phyloP scores from a whole-genome alignment of 306 rosid species.

The Cicer arietinum region DNA sequence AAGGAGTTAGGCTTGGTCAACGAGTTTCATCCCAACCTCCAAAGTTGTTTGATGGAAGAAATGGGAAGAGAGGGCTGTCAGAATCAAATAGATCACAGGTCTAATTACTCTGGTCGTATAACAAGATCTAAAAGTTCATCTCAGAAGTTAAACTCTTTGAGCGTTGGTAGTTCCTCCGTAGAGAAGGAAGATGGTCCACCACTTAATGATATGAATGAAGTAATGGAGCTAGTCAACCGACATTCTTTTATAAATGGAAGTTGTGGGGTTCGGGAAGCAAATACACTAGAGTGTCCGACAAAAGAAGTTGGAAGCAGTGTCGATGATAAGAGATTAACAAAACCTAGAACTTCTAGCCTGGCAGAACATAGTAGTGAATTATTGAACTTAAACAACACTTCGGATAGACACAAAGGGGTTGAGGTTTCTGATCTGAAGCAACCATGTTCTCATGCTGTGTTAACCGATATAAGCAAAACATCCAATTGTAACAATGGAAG shows the following conservation, averaged over 20 bases:
- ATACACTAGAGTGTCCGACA: slow-evolving; percentile 38
- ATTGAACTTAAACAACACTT: slow-evolving; percentile 44
- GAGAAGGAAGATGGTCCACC: slow-evolving; percentile 43
- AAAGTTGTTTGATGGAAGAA: slow-evolving; percentile 51
- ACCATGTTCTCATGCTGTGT: slow-evolving; percentile 31
- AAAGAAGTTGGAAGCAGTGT: slow-evolving; percentile 46
- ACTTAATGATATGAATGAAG: slow-evolving; percentile 48
- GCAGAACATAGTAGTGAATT: slow-evolving; percentile 32
- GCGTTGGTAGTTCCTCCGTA: slow-evolving; percentile 45
- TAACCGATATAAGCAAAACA: slow-evolving; percentile 35
- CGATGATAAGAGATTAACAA: slow-evolving; percentile 45
- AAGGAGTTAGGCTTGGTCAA: slow-evolving; percentile 51
- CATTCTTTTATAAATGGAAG: slow-evolving; percentile 39
- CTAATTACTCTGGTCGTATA: slow-evolving; percentile 44
- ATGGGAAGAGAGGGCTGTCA: slow-evolving; percentile 39
- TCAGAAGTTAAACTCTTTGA: slow-evolving; percentile 42
- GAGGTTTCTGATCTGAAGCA: slow-evolving; percentile 35
- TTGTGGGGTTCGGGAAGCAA: slow-evolving; percentile 42
- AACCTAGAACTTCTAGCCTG: slow-evolving; percentile 51
- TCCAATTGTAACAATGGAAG: slow-evolving; percentile 41
- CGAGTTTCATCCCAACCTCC: slow-evolving; percentile 45
- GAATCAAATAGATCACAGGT: slow-evolving; percentile 39
- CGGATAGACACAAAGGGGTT: slow-evolving; percentile 36
- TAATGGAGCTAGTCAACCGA: slow-evolving; percentile 39
- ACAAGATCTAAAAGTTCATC: slow-evolving; percentile 57